Evolutionary conservation across 805 yeast genomes (phyloP).

Genomic region (Millerozyma miso): DNA sequence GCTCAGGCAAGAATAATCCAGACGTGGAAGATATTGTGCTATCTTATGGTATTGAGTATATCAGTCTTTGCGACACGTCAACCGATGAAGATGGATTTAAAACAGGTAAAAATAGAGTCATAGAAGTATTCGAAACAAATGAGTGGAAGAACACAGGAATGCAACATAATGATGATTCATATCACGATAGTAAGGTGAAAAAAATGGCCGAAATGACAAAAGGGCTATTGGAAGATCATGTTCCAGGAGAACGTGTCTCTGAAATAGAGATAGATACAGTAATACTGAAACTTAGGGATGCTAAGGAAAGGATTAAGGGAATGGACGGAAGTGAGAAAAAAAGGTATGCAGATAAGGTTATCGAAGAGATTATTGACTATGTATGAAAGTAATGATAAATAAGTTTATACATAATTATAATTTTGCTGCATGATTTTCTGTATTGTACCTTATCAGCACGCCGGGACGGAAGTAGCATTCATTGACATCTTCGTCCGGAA

Average conservation of each 20-base stretch:
- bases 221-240: constrained; percentile 7
- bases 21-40: constrained; percentile 39
- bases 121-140: constrained; percentile 45
- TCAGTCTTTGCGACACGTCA: constrained; percentile 29
- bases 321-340: constrained; percentile 24
- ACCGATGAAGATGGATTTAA: constrained; percentile 41
- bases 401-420: constrained; percentile 7
- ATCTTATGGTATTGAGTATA: constrained; percentile 39
- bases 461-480: constrained; percentile 72
- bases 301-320: constrained; percentile 26
- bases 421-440: constrained; percentile 7
- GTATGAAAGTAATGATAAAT: constrained; percentile 14
- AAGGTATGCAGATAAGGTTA: constrained; percentile 28
- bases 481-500: constrained; percentile 74
- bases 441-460: constrained; percentile 27
- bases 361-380: constrained; percentile 38
- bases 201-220: constrained; percentile 23
- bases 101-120: constrained; percentile 39
- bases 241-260: constrained; percentile 5
- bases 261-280: constrained; percentile 25
- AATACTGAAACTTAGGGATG: constrained; percentile 29
- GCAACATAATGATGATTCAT: constrained; percentile 4
- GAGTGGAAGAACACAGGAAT: constrained; percentile 38
- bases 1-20: constrained; percentile 8
- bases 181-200: constrained; percentile 15